These are phyloP conservation scores for Zancudomyces culisetae DNA, from an alignment of 371 early-diverging fungal species.

Conservation along the genomic window DNA sequence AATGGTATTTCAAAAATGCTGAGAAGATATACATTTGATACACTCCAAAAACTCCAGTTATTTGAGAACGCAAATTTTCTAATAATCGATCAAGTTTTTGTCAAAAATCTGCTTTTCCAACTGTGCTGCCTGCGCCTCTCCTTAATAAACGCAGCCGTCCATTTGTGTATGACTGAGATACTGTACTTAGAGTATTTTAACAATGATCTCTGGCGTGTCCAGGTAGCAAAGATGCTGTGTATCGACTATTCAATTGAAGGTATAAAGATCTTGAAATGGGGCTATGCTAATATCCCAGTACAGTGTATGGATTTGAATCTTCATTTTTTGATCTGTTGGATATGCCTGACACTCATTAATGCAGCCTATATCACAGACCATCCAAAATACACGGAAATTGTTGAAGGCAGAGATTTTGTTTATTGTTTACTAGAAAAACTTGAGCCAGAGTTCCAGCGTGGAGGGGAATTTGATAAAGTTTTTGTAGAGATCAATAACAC, in stretches of 20 bases:
- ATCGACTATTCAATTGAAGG: not conserved
- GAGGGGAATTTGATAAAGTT: too few relatives aligned
- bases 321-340: not conserved
- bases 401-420: not conserved
- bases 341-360: not conserved
- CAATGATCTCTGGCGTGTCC: not conserved
- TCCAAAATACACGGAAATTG: not conserved
- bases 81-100: not conserved
- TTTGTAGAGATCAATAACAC: too few relatives aligned
- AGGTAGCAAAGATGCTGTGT: not conserved
- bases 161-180: not conserved
- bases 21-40: not conserved
- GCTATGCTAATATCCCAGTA: not conserved
- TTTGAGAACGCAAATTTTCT: not conserved
- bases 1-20: not conserved
- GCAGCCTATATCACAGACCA: not conserved
- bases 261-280: not conserved
- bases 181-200: not conserved
- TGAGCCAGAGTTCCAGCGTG: too few relatives aligned
- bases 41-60: not conserved
- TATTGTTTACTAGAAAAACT: not conserved
- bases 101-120: not conserved
- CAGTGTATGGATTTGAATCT: not conserved
- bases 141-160: not conserved
- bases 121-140: not conserved